Evolutionary conservation across 2,329 filamentous ascomycete species (phyloP).

Genomic region (Chaetomiaceae sp.): DNA sequence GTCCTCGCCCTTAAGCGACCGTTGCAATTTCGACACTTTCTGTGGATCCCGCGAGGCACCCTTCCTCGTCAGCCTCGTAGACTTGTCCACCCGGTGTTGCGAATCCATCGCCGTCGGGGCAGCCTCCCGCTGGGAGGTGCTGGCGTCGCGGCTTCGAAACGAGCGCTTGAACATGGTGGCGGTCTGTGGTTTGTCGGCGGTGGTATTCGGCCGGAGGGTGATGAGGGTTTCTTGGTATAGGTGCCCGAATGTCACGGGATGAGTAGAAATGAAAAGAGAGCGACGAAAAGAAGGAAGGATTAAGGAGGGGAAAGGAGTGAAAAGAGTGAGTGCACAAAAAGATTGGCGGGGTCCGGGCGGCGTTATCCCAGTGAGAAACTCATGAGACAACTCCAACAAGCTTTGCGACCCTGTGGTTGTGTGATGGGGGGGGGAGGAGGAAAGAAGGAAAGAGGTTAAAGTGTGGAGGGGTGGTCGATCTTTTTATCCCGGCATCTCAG

Average conservation of each 20-base stretch:
- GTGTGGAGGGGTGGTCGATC: slow-evolving; percentile 32
- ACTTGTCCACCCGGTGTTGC: slow-evolving; percentile 72
- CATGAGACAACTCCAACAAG: slow-evolving; percentile 47
- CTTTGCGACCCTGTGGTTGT: slow-evolving; percentile 57
- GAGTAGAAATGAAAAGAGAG: slow-evolving; percentile 43
- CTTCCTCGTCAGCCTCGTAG: slow-evolving; percentile 75
- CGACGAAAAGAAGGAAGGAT: slow-evolving; percentile 48
- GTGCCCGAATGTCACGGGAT: slow-evolving; percentile 30
- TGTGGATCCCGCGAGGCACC: slow-evolving; percentile 61
- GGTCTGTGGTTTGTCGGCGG: slow-evolving; percentile 34
- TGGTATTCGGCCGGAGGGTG: slow-evolving; percentile 25
- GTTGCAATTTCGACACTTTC: slow-evolving; percentile 81
- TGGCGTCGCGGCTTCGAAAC: slow-evolving; percentile 68
- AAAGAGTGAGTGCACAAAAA: slow-evolving; percentile 35
- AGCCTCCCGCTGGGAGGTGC: slow-evolving; percentile 32
- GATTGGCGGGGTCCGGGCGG: slow-evolving; percentile 54
- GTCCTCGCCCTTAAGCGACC: slow-evolving; percentile 59
- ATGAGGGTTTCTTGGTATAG: slow-evolving; percentile 25
- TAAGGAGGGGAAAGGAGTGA: slow-evolving; percentile 33
- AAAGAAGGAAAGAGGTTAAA: slow-evolving; percentile 40
- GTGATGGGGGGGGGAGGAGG: slow-evolving; percentile 51
- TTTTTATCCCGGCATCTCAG: slow-evolving; percentile 37
- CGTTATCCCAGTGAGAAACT: slow-evolving; percentile 44
- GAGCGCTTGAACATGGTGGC: slow-evolving; percentile 87
- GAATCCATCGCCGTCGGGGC: slow-evolving; percentile 31